phyloP scores from a whole-genome alignment of 2,329 filamentous ascomycete genomes.

The Fusarium virguliforme region DNA sequence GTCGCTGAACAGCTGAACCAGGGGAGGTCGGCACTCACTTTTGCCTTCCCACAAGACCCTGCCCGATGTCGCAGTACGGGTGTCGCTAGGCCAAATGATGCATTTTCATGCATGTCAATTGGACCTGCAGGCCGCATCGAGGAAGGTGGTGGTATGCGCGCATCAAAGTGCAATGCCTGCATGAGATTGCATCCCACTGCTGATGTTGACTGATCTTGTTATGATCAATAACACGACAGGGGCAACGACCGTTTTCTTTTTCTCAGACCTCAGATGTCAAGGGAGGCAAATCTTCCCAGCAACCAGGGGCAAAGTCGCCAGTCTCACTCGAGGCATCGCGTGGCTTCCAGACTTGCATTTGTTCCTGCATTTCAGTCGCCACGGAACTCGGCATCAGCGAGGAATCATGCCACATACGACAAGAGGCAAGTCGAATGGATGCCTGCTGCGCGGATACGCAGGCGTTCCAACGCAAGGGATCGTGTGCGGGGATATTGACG shows the following conservation, averaged over 20 bases:
- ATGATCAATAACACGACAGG: slow-evolving; percentile 23
- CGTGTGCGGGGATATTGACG: neutral
- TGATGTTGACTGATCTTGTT: slow-evolving; percentile 31
- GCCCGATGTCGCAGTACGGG: slow-evolving; percentile 1
- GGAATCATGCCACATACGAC: neutral
- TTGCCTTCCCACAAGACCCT: neutral
- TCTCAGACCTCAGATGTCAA: neutral
- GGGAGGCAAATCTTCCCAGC: slow-evolving; percentile 23
- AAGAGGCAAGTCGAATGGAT: neutral
- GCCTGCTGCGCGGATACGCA: neutral
- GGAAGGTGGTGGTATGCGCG: neutral
- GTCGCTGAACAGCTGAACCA: neutral
- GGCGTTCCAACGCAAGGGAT: slow-evolving; percentile 33
- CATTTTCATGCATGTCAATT: slow-evolving; percentile 9
- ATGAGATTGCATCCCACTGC: slow-evolving; percentile 10
- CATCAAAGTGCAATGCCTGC: slow-evolving; percentile 13
- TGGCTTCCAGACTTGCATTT: slow-evolving; percentile 12
- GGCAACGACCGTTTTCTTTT: slow-evolving; percentile 28
- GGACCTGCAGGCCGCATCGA: neutral
- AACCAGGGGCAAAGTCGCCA: slow-evolving; percentile 24
- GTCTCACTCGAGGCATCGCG: slow-evolving; percentile 26
- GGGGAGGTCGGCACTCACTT: neutral
- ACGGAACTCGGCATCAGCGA: slow-evolving; percentile 13
- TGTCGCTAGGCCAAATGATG: slow-evolving; percentile 6
- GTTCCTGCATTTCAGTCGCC: slow-evolving; percentile 13